Conservation (phyloP, 1,284 basidiomycete species). For the Irpex sp. region DNA sequence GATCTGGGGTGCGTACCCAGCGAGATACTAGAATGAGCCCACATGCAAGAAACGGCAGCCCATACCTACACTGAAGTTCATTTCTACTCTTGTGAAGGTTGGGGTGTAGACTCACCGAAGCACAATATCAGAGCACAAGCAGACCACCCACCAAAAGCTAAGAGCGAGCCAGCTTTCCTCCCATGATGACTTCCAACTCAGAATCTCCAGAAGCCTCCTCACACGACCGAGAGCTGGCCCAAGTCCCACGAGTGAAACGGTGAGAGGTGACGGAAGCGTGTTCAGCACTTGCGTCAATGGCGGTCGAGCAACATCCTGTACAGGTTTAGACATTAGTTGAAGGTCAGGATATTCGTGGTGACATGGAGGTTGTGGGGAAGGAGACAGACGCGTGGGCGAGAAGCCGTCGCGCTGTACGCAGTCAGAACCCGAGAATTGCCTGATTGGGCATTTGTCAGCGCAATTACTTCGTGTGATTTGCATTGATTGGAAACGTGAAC, state of each 20-base stretch:
- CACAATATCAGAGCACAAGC: constrained; percentile 54
- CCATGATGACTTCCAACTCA: constrained; percentile 61
- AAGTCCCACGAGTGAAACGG: constrained; percentile 53
- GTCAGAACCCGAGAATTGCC: not conserved
- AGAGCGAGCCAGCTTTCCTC: constrained; percentile 70
- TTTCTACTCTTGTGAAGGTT: constrained; percentile 6
- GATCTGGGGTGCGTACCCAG: constrained; percentile 16
- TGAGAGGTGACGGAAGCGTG: constrained; percentile 58
- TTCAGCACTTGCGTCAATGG: constrained; percentile 49
- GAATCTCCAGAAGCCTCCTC: constrained; percentile 48
- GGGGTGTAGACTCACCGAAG: constrained; percentile 46
- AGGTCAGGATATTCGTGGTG: not conserved
- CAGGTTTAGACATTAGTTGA: constrained; percentile 19
- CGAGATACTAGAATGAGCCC: constrained; percentile 31
- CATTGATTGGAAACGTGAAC: too few relatives aligned
- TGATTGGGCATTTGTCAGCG: not conserved
- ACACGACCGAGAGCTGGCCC: constrained; percentile 49
- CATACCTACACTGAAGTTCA: constrained; percentile 32
- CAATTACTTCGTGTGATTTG: not conserved
- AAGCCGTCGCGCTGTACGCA: not conserved
- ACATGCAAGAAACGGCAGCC: constrained; percentile 39
- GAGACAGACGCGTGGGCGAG: not conserved
- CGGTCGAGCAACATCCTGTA: constrained; percentile 17
- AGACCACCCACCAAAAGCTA: constrained; percentile 75
- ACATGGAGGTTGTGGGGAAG: not conserved